These are phyloP conservation scores for Lasiosphaeriaceae sp. DNA, from an alignment of 495 filamentous ascomycete species.

Conservation along the genomic window DNA sequence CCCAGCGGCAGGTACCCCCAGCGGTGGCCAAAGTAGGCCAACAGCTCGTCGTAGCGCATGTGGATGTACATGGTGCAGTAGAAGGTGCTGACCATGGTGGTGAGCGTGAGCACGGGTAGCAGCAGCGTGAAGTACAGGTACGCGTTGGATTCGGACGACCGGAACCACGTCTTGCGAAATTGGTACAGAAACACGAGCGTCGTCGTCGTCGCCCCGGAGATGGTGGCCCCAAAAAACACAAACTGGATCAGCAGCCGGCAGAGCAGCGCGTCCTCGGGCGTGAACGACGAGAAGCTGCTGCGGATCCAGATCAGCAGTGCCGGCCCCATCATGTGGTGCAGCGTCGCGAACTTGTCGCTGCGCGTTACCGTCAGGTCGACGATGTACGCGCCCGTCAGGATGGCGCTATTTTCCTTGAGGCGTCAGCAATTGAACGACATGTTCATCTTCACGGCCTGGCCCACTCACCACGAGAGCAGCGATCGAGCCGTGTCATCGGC, in stretches of 20 bases:
- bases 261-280: background rate
- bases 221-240: slow-evolving; percentile 2
- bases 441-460: background rate
- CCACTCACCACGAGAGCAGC: background rate
- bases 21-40: background rate
- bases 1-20: background rate
- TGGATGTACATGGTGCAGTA: background rate
- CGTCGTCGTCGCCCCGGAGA: background rate
- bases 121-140: background rate
- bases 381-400: slow-evolving; percentile 1
- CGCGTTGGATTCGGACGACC: background rate
- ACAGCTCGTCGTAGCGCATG: background rate
- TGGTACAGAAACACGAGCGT: slow-evolving; percentile 1
- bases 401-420: background rate
- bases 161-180: slow-evolving; percentile 2
- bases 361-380: background rate
- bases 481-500: background rate
- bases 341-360: background rate
- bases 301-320: slow-evolving; percentile 1
- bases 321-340: background rate
- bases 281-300: background rate
- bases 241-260: slow-evolving; percentile 4
- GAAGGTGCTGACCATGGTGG: background rate
- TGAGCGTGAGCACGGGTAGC: background rate
- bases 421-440: background rate